Evolutionary conservation across 2,329 filamentous ascomycete genomes (phyloP).

Genomic region (Aureobasidium sp.): DNA sequence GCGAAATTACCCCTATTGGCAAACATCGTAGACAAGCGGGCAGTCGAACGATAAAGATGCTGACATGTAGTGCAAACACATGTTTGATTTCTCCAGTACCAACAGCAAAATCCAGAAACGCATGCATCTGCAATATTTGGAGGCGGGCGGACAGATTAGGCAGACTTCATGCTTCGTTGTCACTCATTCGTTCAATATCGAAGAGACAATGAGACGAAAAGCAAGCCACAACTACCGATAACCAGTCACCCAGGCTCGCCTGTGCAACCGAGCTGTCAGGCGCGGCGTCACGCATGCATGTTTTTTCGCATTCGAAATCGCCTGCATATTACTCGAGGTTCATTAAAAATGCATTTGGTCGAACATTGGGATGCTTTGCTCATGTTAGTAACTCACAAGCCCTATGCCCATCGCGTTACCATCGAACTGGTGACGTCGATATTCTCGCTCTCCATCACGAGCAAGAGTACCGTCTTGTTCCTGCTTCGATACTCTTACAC

Average conservation of each 20-base stretch:
- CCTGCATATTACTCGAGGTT: background rate
- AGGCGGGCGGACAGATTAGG: background rate
- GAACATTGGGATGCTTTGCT: background rate
- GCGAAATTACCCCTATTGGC: background rate
- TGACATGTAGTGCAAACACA: background rate
- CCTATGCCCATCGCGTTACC: background rate
- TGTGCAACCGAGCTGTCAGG: constrained; percentile 10
- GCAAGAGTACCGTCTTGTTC: no score
- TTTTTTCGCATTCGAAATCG: constrained; percentile 3
- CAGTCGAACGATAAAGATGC: background rate
- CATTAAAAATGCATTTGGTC: background rate
- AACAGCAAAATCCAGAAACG: background rate
- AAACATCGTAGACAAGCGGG: background rate
- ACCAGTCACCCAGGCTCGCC: constrained; percentile 1
- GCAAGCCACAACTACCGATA: background rate
- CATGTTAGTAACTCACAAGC: background rate
- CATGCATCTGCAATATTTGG: background rate
- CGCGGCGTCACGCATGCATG: constrained; percentile 4
- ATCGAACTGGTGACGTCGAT: background rate
- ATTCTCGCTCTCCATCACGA: background rate
- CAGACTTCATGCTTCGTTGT: background rate
- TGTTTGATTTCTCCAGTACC: background rate
- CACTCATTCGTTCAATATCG: background rate
- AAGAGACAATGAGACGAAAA: background rate
- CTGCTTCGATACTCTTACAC: background rate